A percentile compares a stretch with the other conserved stretches of the same genome.
phyloP scores from a whole-genome alignment of 768 basidiomycete genomes.

The Pulveroboletus sp. region DNA sequence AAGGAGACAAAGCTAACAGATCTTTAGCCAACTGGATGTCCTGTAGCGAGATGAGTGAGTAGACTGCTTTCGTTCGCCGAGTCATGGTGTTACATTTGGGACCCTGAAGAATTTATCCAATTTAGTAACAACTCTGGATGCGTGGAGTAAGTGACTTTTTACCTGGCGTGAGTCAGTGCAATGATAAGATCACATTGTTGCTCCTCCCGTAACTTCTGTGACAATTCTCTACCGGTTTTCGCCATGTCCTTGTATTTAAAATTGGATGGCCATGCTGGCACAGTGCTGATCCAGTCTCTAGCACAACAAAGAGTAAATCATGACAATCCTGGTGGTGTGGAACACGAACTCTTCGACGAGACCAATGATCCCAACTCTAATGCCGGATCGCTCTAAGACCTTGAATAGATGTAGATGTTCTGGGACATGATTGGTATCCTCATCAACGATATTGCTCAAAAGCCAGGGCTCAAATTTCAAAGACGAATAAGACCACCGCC shows the following conservation, averaged over 20 bases:
- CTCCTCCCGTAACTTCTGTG: conserved; percentile 65
- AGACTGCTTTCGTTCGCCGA: background rate
- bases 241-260: conserved; percentile 79
- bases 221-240: conserved; percentile 69
- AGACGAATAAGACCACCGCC: background rate
- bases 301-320: background rate
- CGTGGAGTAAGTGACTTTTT: conserved; percentile 11
- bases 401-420: conserved; percentile 57
- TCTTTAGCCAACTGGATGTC: conserved; percentile 70
- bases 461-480: conserved; percentile 82
- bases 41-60: conserved; percentile 36
- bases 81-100: conserved; percentile 25
- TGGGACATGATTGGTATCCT: conserved; percentile 59
- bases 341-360: conserved; percentile 74
- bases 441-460: conserved; percentile 82
- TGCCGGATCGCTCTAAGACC: conserved; percentile 66
- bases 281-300: conserved; percentile 88
- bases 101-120: conserved; percentile 19
- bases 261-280: conserved; percentile 80
- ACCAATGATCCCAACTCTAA: conserved; percentile 79
- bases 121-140: background rate
- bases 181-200: conserved; percentile 79
- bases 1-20: conserved; percentile 58
- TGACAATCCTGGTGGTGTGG: background rate
- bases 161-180: conserved; percentile 84